Evolutionary conservation across 2,329 filamentous ascomycete species (phyloP), one percentile per base, ranked within the genome.

Genomic region (Calonectria hongkongensis): DNA sequence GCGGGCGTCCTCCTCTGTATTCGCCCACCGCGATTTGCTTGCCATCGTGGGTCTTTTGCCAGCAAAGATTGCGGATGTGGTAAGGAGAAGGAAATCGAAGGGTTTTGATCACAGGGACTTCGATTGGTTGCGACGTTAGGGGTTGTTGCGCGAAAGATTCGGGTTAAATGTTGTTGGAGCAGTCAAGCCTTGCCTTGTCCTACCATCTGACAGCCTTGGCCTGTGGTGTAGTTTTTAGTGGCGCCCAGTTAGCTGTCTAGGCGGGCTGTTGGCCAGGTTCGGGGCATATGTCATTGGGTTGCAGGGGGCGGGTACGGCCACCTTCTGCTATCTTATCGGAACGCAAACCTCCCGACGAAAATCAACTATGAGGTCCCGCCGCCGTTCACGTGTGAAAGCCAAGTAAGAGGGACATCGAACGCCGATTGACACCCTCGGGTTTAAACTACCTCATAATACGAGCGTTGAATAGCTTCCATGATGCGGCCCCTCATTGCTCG

Each of bases 1-100:
- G 51, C 91, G 94, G 27, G 92, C 91, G 82, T 98, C 95, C 78
- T 95, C 94, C 78, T 94, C 94, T 56, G 94, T 92, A 80, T 95
- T 91, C 76, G 94, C 95, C 97, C 97, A 99, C 84, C 96, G 92
- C 64, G 96, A 98, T 82, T 91, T 92, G 67, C 87, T 87, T 60
- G 92, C 88, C 92, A 94, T 94, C 58, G 69, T 77, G 71, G 62
- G 66, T 56, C 25, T 25, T 45, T 58, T 15, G 39, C 47, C n/a
- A 18, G 43, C n/a, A 51, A 43, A 58, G 39, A 36, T 36, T 18
- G 12, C 62, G 33, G 43, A 30, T 16, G 15, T 13, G 2, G 21
- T 21, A 15, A 30, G 18, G 15, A 6, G 21, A 2, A 4, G 28
- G 27, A 9, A 30, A 9, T 28, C 27, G 7, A 41, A 13, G 30